These are phyloP conservation scores for Triticum timopheevii DNA, from an alignment of 176 grass and related monocot genomes.

Conservation along the genomic window DNA sequence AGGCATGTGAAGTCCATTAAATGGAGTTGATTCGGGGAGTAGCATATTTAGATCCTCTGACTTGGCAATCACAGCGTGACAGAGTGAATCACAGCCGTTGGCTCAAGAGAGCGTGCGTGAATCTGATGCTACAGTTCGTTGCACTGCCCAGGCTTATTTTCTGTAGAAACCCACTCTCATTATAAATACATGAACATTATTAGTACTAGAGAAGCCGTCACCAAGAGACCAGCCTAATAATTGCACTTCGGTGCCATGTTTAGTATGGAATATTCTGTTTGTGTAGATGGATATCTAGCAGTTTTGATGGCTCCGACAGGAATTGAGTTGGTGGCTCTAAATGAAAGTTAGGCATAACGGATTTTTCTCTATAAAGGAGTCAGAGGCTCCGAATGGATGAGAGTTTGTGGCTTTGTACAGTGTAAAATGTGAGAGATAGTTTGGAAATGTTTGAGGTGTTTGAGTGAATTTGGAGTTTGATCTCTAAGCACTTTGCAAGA, in stretches of 20 bases:
- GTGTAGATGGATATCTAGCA: background rate
- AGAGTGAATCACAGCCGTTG: background rate
- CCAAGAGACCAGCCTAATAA: background rate
- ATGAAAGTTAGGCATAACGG: too few relatives aligned
- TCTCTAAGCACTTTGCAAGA: too few relatives aligned
- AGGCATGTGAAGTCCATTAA: constrained; percentile 10
- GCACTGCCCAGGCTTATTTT: background rate
- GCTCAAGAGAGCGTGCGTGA: background rate
- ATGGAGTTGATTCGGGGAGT: background rate
- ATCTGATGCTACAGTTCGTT: background rate
- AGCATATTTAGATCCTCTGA: background rate
- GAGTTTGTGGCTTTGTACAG: too few relatives aligned
- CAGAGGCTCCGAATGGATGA: too few relatives aligned
- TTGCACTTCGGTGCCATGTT: background rate
- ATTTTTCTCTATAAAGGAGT: too few relatives aligned
- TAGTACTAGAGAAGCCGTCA: background rate
- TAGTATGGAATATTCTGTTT: constrained; percentile 1
- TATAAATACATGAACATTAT: background rate
- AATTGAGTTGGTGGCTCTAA: too few relatives aligned
- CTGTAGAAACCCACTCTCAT: background rate
- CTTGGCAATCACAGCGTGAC: background rate
- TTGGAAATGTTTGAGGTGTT: too few relatives aligned
- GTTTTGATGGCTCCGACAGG: too few relatives aligned
- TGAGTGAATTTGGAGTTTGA: too few relatives aligned
- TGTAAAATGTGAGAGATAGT: too few relatives aligned